Conservation (phyloP, 2,329 filamentous ascomycete genomes). For the Colletotrichum abscissum region DNA sequence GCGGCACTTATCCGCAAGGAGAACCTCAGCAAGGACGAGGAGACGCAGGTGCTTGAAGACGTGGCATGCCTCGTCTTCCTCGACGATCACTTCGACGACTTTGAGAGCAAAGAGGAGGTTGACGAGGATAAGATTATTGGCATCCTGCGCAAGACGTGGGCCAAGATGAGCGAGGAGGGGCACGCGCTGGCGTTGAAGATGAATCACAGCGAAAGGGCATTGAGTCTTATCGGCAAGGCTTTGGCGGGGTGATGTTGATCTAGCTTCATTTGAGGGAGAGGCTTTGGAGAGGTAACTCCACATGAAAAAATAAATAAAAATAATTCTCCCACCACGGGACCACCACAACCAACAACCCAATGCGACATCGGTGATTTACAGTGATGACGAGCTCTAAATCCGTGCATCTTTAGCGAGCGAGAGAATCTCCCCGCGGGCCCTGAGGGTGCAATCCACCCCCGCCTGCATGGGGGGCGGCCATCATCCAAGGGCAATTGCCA, state of each 20-base stretch:
- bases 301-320: background rate
- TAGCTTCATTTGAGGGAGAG: background rate
- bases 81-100: conserved; percentile 86
- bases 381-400: conserved; percentile 6
- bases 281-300: background rate
- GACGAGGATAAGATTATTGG: conserved; percentile 82
- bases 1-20: conserved; percentile 84
- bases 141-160: conserved; percentile 81
- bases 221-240: conserved; percentile 72
- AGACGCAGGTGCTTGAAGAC: conserved; percentile 84
- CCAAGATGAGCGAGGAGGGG: conserved; percentile 76
- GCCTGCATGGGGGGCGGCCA: background rate
- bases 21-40: conserved; percentile 68
- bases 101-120: conserved; percentile 72
- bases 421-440: background rate
- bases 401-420: conserved; percentile 28
- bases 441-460: background rate
- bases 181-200: conserved; percentile 74
- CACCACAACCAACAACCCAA: background rate
- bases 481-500: background rate
- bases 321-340: background rate
- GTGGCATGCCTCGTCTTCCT: conserved; percentile 89
- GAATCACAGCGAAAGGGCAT: conserved; percentile 71
- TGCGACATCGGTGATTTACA: conserved; percentile 15
- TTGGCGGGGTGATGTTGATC: conserved; percentile 45